These are phyloP conservation scores for Apiospora aurea DNA, from an alignment of 2,329 filamentous ascomycete genomes.

Conservation along the genomic window DNA sequence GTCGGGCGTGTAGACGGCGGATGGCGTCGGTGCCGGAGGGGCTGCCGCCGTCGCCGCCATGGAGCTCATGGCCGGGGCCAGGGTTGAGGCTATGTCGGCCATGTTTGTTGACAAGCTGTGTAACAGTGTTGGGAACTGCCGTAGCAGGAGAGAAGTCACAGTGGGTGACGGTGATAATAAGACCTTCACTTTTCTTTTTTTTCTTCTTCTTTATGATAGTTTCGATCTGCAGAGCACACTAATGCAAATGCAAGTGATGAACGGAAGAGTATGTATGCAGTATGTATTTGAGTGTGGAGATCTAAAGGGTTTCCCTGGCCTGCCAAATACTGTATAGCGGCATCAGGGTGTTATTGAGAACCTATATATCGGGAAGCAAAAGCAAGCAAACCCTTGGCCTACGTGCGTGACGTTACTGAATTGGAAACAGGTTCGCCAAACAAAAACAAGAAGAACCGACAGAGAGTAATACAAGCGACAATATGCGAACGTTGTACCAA, in stretches of 20 bases:
- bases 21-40: neutral
- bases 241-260: conserved; percentile 19
- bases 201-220: neutral
- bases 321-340: neutral
- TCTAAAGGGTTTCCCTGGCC: neutral
- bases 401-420: neutral
- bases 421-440: neutral
- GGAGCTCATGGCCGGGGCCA: neutral
- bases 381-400: conserved; percentile 11
- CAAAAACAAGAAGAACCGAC: neutral
- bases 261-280: neutral
- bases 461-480: neutral
- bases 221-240: neutral
- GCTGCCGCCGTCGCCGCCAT: neutral
- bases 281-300: neutral
- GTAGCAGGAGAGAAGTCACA: neutral
- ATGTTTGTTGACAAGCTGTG: neutral
- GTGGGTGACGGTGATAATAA: neutral
- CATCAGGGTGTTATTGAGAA: neutral
- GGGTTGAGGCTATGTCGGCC: neutral
- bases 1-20: neutral
- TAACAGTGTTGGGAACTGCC: neutral
- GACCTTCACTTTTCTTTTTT: neutral
- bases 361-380: conserved; percentile 5
- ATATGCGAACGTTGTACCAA: neutral